These are phyloP conservation scores for Fistulifera solaris DNA, from an alignment of 108 stramenopile genomes.

Conservation along the genomic window DNA sequence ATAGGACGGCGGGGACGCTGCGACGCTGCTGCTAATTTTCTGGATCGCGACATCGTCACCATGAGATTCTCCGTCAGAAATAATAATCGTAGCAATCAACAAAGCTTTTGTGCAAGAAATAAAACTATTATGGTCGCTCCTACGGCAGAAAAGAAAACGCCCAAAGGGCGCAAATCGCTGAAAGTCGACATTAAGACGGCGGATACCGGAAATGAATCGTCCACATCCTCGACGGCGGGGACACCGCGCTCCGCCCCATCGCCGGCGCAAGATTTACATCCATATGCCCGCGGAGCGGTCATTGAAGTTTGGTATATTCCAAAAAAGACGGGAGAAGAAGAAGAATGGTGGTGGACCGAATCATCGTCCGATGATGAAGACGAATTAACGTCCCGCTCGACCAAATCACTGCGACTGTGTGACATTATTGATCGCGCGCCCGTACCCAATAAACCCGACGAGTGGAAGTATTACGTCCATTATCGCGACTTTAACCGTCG, in stretches of 20 bases:
- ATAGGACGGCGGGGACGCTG: too few species aligned
- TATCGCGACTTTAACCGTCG: conserved; percentile 95
- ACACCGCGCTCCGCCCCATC: neutral
- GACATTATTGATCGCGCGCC: conserved; percentile 79
- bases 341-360: conserved; percentile 10
- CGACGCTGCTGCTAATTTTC: too few species aligned
- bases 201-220: too few species aligned
- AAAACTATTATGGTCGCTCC: too few species aligned
- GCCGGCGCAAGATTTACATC: conserved; percentile 58
- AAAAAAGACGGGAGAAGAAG: conserved; percentile 10
- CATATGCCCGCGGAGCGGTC: conserved; percentile 72
- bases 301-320: conserved; percentile 66
- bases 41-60: too few species aligned
- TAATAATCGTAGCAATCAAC: too few species aligned
- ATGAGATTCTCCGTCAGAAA: too few species aligned
- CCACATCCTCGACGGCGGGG: too few species aligned
- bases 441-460: conserved; percentile 1
- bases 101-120: neutral
- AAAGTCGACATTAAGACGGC: too few species aligned
- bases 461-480: conserved; percentile 93
- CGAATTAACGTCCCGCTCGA: neutral
- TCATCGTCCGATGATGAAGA: conserved; percentile 12
- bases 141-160: too few species aligned
- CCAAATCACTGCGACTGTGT: conserved; percentile 40
- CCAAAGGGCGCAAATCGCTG: too few species aligned